Evolutionary conservation across 768 basidiomycete species (phyloP).

Genomic region (Rhodotorula taiwanensis): DNA sequence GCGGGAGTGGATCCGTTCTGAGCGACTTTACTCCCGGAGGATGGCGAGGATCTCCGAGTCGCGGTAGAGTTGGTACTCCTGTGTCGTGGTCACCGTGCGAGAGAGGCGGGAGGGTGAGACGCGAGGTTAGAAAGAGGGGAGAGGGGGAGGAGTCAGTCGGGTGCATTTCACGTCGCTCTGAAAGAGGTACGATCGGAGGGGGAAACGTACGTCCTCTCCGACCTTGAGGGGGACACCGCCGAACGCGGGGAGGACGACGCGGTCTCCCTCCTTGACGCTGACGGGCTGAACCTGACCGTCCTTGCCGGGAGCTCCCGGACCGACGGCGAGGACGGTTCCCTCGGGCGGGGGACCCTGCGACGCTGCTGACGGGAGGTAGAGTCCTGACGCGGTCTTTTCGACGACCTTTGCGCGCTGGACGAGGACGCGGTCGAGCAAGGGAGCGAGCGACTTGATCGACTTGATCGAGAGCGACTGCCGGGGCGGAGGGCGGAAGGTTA

Average conservation of each 20-base stretch:
- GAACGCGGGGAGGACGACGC: conserved; percentile 90
- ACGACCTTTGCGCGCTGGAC: conserved; percentile 97
- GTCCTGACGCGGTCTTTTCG: conserved; percentile 93
- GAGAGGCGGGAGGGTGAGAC: background rate
- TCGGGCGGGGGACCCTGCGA: conserved; percentile 84
- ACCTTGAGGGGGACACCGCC: conserved; percentile 94
- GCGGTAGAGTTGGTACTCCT: conserved; percentile 95
- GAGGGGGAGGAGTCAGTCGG: too few species aligned
- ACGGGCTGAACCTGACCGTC: conserved; percentile 69
- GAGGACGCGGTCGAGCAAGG: conserved; percentile 90
- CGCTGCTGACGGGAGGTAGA: conserved; percentile 88
- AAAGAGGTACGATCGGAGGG: too few species aligned
- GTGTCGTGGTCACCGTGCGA: background rate
- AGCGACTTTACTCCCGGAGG: conserved; percentile 75
- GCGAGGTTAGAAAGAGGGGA: background rate
- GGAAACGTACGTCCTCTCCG: conserved; percentile 75
- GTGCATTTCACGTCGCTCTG: background rate
- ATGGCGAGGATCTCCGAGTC: conserved; percentile 93
- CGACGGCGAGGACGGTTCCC: conserved; percentile 90
- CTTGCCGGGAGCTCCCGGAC: conserved; percentile 88
- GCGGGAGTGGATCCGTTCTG: too few species aligned
- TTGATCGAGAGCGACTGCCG: conserved; percentile 53
- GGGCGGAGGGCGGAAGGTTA: background rate
- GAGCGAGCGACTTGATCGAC: conserved; percentile 80
- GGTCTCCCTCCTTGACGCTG: conserved; percentile 77